Evolutionary conservation across 148 eudicot species (phyloP).

Genomic region (Bassia scoparia): DNA sequence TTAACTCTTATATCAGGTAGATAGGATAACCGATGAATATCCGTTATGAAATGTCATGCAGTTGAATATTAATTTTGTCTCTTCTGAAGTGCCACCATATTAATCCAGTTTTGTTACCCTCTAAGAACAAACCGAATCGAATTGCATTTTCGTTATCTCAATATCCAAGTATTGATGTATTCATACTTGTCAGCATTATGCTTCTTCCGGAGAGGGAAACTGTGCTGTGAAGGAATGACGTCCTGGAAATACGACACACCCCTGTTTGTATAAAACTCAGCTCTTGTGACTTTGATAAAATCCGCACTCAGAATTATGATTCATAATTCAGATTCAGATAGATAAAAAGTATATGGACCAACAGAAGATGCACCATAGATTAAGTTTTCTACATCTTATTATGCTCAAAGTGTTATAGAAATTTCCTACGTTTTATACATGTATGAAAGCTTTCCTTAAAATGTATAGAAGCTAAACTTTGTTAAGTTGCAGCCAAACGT

Average conservation of each 20-base stretch:
- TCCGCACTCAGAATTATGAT: neutral
- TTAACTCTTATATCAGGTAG: neutral
- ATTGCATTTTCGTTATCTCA: neutral
- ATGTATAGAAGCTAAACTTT: too few relatives aligned
- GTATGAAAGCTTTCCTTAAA: too few relatives aligned
- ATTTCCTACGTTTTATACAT: too few relatives aligned
- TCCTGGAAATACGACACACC: too few relatives aligned
- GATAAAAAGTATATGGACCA: too few relatives aligned
- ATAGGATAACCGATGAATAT: neutral
- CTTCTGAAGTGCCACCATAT: neutral
- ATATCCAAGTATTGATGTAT: neutral
- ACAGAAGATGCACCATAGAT: too few relatives aligned
- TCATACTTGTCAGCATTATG: conserved; percentile 13
- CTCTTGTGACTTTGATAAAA: neutral
- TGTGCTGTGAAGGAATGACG: conserved; percentile 11
- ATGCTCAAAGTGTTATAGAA: too few relatives aligned
- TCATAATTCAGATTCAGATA: too few relatives aligned
- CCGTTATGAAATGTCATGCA: neutral
- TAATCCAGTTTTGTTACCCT: neutral
- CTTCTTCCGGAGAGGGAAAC: neutral
- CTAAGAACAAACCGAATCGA: neutral
- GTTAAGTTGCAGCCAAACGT: too few relatives aligned
- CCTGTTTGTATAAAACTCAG: neutral
- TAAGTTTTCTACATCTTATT: too few relatives aligned
- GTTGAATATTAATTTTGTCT: too few relatives aligned